Conservation (phyloP, 2,329 filamentous ascomycete species). For the Hirsutella minnesotensis region DNA sequence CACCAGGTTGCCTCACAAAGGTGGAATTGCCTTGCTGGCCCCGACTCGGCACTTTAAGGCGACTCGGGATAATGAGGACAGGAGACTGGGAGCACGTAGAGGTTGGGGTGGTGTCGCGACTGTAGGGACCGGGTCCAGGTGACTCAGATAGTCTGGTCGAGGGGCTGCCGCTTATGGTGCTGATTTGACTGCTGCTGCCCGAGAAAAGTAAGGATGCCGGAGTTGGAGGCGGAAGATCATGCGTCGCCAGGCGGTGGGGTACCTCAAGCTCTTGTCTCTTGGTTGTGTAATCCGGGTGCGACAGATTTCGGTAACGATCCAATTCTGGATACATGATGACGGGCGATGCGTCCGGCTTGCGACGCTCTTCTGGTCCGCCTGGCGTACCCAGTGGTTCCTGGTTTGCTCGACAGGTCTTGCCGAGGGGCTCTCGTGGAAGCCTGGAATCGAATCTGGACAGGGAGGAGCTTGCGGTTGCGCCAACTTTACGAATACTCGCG, state of each 20-base stretch:
- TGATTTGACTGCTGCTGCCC: constrained; percentile 41
- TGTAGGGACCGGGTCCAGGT: constrained; percentile 56
- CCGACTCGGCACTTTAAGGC: constrained; percentile 29
- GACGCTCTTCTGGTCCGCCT: neutral
- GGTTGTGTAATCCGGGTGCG: constrained; percentile 22
- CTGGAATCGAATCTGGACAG: neutral
- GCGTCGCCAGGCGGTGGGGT: constrained; percentile 46
- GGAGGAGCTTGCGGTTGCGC: neutral
- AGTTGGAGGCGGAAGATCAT: constrained; percentile 55
- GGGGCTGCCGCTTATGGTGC: constrained; percentile 55
- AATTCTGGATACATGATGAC: constrained; percentile 46
- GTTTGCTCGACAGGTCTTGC: too few relatives aligned
- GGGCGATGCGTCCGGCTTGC: neutral
- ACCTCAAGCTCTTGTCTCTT: constrained; percentile 28
- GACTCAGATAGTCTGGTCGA: constrained; percentile 69
- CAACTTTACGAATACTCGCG: neutral
- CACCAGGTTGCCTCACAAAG: constrained; percentile 47
- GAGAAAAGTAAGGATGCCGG: constrained; percentile 44
- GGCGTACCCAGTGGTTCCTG: too few relatives aligned
- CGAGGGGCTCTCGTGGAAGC: too few relatives aligned
- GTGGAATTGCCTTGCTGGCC: constrained; percentile 43
- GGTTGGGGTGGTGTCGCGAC: constrained; percentile 66
- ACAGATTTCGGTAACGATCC: constrained; percentile 44
- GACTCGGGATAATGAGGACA: constrained; percentile 38
- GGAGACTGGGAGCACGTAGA: constrained; percentile 69